Evolutionary conservation across 352 stramenopile genomes (phyloP).

Genomic region (Pythium myriotylum): DNA sequence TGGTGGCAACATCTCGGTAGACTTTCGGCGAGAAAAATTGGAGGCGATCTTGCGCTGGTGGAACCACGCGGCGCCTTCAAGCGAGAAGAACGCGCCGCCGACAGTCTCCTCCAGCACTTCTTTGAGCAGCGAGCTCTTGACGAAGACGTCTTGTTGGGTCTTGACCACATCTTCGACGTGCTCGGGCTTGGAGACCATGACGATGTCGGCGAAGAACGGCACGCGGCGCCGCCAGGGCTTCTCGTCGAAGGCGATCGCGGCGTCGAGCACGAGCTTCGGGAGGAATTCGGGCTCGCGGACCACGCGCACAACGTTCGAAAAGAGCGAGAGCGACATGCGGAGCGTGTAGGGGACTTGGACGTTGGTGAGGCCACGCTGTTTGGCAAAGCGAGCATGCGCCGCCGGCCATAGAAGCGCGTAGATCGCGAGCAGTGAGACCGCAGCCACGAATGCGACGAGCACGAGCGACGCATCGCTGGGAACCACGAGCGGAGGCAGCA

Average conservation of each 20-base stretch:
- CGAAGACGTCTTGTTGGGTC: constrained; percentile 19
- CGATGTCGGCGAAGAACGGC: constrained; percentile 9
- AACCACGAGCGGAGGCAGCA: no score
- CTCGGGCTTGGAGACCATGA: constrained; percentile 14
- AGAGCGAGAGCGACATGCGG: no score
- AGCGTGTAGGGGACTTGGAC: no score
- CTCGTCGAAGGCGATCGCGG: constrained; percentile 3
- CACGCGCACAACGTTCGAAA: no score
- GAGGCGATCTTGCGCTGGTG: constrained; percentile 18
- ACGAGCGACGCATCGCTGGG: no score
- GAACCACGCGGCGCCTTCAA: constrained; percentile 17
- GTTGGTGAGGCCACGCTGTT: no score
- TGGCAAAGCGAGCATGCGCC: no score
- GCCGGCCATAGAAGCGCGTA: no score
- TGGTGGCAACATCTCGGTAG: constrained; percentile 5
- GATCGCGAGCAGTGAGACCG: no score
- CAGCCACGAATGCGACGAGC: no score
- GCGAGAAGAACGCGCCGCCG: constrained; percentile 18
- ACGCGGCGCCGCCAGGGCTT: constrained; percentile 9
- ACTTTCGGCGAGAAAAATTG: constrained; percentile 12
- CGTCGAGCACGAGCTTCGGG: background rate
- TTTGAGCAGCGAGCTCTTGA: constrained; percentile 5
- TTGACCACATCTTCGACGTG: constrained; percentile 22
- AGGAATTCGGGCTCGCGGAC: no score
- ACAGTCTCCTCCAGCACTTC: constrained; percentile 13